Conservation (phyloP, 768 basidiomycete genomes). For the Collybia mongolica region DNA sequence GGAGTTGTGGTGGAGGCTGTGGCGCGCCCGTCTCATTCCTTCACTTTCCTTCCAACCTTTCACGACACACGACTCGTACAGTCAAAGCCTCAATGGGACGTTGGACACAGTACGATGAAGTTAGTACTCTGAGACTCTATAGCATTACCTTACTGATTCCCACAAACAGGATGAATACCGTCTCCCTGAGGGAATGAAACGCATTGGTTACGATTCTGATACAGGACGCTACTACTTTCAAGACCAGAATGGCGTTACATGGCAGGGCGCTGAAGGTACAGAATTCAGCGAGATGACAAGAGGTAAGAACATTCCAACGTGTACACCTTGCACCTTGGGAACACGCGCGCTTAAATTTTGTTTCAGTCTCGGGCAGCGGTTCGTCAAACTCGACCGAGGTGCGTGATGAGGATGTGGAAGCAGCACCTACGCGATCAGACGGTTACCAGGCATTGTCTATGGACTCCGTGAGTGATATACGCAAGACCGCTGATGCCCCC, state of each 20-base stretch:
- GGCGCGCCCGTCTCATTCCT: too few species aligned
- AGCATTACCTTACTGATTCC: not conserved
- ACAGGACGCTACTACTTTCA: constrained; percentile 64
- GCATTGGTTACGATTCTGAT: constrained; percentile 79
- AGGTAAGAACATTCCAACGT: constrained; percentile 26
- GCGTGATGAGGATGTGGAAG: constrained; percentile 51
- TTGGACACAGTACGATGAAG: constrained; percentile 48
- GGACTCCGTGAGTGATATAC: constrained; percentile 43
- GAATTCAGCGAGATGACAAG: constrained; percentile 57
- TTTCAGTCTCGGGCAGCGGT: constrained; percentile 13
- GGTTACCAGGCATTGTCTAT: constrained; percentile 55
- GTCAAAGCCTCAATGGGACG: constrained; percentile 26
- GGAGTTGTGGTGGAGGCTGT: too few species aligned
- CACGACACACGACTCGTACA: not conserved
- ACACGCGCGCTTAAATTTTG: not conserved
- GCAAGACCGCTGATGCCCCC: too few species aligned
- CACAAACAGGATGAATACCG: constrained; percentile 46
- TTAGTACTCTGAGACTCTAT: constrained; percentile 13
- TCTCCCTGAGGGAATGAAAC: constrained; percentile 56
- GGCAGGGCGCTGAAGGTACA: constrained; percentile 59
- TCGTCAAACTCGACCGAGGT: constrained; percentile 21
- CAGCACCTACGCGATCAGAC: constrained; percentile 48
- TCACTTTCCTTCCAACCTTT: too few species aligned
- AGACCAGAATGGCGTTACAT: constrained; percentile 52
- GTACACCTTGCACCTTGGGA: too few species aligned